A percentile compares a stretch with the other conserved stretches of the same genome.
Evolutionary conservation across 345 rosid genomes (phyloP).

Genomic region (Streptanthus diversifolius): DNA sequence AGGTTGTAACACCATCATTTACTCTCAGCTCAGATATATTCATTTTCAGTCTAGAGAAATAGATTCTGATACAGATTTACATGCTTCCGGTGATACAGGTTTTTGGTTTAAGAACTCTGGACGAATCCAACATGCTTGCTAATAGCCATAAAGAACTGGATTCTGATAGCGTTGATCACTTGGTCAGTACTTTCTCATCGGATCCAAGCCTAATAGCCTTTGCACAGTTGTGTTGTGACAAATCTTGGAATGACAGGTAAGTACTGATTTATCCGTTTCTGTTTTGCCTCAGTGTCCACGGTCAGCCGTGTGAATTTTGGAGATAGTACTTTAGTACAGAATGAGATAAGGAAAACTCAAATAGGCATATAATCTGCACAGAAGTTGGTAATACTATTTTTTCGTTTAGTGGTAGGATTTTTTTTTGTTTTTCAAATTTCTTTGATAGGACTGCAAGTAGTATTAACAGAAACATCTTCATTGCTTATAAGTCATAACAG

Average conservation of each 20-base stretch:
- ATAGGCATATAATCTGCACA: neutral
- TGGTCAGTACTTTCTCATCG: conserved; percentile 92
- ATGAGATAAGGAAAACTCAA: neutral
- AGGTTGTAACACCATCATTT: conserved; percentile 45
- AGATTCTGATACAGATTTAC: neutral
- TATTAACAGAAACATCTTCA: neutral
- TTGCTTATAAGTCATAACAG: neutral
- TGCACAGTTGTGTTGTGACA: conserved; percentile 84
- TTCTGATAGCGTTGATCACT: conserved; percentile 71
- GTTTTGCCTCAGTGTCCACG: neutral
- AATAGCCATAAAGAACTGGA: conserved; percentile 41
- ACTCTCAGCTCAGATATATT: conserved; percentile 7
- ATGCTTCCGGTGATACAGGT: conserved; percentile 48
- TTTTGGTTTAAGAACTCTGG: conserved; percentile 62
- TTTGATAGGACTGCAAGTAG: neutral
- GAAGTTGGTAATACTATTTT: neutral
- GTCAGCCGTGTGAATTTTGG: neutral
- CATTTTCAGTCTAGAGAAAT: conserved; percentile 1
- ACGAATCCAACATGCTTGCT: conserved; percentile 35
- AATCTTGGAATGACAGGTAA: conserved; percentile 81
- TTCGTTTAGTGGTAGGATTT: neutral
- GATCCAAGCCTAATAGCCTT: conserved; percentile 95
- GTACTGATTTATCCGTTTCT: neutral
- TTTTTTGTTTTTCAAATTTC: neutral
- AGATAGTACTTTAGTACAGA: neutral